phyloP scores from a whole-genome alignment of 2,329 filamentous ascomycete genomes.

The Dothistroma pini region DNA sequence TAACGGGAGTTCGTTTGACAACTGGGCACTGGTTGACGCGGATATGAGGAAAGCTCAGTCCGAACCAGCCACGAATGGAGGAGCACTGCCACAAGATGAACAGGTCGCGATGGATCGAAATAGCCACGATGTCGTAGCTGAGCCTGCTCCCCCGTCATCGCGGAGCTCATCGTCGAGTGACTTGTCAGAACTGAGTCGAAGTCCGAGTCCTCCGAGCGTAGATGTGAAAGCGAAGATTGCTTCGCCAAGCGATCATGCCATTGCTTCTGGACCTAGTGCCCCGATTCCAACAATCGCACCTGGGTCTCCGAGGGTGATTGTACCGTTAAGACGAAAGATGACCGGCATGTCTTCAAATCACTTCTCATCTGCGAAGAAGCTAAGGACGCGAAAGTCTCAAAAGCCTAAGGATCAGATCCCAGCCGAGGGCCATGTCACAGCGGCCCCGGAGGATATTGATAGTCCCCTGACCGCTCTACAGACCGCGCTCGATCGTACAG shows the following conservation, averaged over 20 bases:
- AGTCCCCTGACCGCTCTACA: background rate
- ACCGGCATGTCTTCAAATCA: slow-evolving; percentile 35
- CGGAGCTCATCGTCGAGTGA: slow-evolving; percentile 1
- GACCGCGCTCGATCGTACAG: background rate
- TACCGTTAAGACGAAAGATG: slow-evolving; percentile 30
- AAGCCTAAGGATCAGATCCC: background rate
- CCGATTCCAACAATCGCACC: background rate
- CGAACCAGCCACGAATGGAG: background rate
- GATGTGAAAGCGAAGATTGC: background rate
- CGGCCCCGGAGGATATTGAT: background rate
- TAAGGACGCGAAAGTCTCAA: background rate
- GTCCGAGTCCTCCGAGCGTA: background rate
- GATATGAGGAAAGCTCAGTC: background rate
- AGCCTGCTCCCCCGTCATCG: background rate
- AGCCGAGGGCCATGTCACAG: background rate
- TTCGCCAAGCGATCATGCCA: background rate
- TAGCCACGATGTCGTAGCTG: background rate
- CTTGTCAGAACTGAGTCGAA: slow-evolving; percentile 1
- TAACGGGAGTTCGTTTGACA: slow-evolving; percentile 5
- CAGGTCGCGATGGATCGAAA: background rate
- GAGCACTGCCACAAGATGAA: background rate
- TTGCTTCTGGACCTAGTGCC: slow-evolving; percentile 4
- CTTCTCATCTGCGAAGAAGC: slow-evolving; percentile 27
- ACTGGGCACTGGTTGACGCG: background rate
- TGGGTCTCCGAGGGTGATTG: slow-evolving; percentile 2